Percentiles rank a stretch among this genome's conserved stretches.
Conservation (phyloP, 306 rosid species). For the Morella rubra region DNA sequence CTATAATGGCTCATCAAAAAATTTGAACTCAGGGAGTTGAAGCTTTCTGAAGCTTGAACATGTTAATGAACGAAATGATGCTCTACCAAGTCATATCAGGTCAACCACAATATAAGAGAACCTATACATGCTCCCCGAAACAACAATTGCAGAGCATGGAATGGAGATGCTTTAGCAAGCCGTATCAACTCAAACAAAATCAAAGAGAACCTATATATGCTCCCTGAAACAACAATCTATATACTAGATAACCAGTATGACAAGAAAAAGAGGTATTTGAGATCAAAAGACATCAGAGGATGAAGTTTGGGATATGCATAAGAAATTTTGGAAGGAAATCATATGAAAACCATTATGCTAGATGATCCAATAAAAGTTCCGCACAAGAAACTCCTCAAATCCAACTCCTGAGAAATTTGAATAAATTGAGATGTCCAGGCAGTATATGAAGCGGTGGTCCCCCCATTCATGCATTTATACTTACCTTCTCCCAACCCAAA, state of each 20-base stretch:
- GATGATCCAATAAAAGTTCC: background rate
- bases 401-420: background rate
- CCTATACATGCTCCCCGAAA: background rate
- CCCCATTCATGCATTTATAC: background rate
- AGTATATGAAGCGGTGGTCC: background rate
- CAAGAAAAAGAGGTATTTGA: background rate
- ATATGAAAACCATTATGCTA: background rate
- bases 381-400: background rate
- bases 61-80: background rate
- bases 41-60: background rate
- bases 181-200: too few species aligned
- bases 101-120: background rate
- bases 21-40: background rate
- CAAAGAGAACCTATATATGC: too few species aligned
- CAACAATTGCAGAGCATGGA: too few species aligned
- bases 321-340: background rate
- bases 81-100: background rate
- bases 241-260: too few species aligned
- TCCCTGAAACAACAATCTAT: too few species aligned
- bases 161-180: too few species aligned
- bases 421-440: background rate
- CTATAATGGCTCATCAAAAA: background rate
- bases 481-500: background rate
- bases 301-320: background rate
- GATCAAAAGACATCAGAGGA: background rate